A percentile compares a stretch with the other conserved stretches of the same genome.
phyloP scores from a whole-genome alignment of 2,329 filamentous ascomycete genomes.

The Pyrenophora teres region DNA sequence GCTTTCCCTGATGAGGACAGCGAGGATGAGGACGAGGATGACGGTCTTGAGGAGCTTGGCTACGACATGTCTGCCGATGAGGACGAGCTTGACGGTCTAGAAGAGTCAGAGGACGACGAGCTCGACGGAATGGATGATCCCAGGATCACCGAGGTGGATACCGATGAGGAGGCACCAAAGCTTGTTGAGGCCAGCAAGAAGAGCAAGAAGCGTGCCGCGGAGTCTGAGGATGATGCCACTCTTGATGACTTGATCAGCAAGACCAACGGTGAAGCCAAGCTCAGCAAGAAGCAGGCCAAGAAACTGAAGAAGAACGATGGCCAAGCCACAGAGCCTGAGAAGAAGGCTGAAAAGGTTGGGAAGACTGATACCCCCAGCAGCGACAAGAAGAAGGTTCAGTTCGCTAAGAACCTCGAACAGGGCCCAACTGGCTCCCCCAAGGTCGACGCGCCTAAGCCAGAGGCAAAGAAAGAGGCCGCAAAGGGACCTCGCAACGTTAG shows the following conservation, averaged over 20 bases:
- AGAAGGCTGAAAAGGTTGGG: slow-evolving; percentile 57
- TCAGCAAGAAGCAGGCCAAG: slow-evolving; percentile 97
- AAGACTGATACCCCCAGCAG: slow-evolving; percentile 55
- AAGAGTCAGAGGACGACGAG: slow-evolving; percentile 54
- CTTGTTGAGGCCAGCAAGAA: slow-evolving; percentile 55
- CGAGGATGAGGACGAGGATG: slow-evolving; percentile 64
- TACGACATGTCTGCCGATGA: slow-evolving; percentile 82
- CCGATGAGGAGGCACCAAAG: slow-evolving; percentile 71
- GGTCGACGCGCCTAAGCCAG: slow-evolving; percentile 47
- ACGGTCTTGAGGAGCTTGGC: slow-evolving; percentile 66
- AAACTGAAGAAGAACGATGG: slow-evolving; percentile 99
- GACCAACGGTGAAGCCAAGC: slow-evolving; percentile 70
- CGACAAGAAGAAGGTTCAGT: slow-evolving; percentile 90
- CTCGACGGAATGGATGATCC: slow-evolving; percentile 71
- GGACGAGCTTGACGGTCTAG: slow-evolving; percentile 69
- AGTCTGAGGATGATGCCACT: slow-evolving; percentile 62
- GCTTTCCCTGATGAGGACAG: slow-evolving; percentile 66
- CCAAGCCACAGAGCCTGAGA: slow-evolving; percentile 66
- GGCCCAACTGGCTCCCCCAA: slow-evolving; percentile 72
- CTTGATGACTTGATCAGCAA: slow-evolving; percentile 88
- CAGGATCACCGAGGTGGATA: slow-evolving; percentile 81
- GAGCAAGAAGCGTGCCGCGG: slow-evolving; percentile 91
- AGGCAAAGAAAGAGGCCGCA: slow-evolving; percentile 58
- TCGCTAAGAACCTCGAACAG: slow-evolving; percentile 98
- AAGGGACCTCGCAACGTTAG: slow-evolving; percentile 74